Conservation (phyloP, 768 basidiomycete species). For the Phlebiopsis gigantea region DNA sequence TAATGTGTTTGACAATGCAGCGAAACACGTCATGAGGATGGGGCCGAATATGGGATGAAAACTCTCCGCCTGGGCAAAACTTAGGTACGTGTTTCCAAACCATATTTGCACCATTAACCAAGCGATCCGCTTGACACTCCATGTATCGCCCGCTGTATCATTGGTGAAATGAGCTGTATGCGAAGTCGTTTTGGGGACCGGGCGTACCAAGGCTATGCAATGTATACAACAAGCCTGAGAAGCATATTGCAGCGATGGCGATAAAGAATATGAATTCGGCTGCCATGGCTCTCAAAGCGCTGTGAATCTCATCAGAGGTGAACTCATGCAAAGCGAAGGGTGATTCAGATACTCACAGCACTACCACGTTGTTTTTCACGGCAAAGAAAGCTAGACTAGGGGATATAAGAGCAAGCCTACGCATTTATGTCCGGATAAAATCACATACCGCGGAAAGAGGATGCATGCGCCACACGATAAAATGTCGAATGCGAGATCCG, state of each 20-base stretch:
- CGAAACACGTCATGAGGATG: constrained; percentile 74
- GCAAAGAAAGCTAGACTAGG: constrained; percentile 72
- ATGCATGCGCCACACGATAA: constrained; percentile 83
- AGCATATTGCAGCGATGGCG: constrained; percentile 69
- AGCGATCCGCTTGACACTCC: constrained; percentile 49
- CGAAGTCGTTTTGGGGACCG: not conserved
- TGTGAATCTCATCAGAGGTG: constrained; percentile 22
- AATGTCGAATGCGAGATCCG: constrained; percentile 73
- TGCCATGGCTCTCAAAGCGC: constrained; percentile 79
- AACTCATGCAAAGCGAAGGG: not conserved
- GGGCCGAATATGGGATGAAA: constrained; percentile 64
- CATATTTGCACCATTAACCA: constrained; percentile 88
- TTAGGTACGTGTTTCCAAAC: constrained; percentile 74
- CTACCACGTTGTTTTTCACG: constrained; percentile 71
- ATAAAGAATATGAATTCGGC: constrained; percentile 77
- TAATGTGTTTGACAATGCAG: constrained; percentile 73
- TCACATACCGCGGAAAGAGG: constrained; percentile 66
- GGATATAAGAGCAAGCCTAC: not conserved
- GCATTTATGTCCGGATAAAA: too few species aligned
- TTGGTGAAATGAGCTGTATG: not conserved
- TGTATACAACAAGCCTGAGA: constrained; percentile 68
- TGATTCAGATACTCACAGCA: constrained; percentile 49
- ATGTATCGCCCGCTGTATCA: constrained; percentile 27
- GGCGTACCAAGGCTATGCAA: constrained; percentile 44
- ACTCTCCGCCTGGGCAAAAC: constrained; percentile 35